phyloP scores from a whole-genome alignment of 2,329 filamentous ascomycete species.

The Dactylonectria estremocensis region DNA sequence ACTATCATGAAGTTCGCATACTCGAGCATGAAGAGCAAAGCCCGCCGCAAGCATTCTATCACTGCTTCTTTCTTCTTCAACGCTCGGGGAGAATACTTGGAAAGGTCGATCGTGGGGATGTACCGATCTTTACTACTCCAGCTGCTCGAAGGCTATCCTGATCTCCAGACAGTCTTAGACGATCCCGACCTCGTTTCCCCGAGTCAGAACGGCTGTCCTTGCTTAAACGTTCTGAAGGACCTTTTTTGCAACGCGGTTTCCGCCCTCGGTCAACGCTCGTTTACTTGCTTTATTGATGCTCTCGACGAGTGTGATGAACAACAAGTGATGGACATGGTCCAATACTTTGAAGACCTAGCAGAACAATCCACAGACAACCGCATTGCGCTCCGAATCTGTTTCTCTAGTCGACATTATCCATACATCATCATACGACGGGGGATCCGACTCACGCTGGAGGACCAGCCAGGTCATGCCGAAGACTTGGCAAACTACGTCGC shows the following conservation, averaged over 20 bases:
- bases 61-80: constrained; percentile 67
- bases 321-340: constrained; percentile 60
- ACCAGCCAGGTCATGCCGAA: constrained; percentile 52
- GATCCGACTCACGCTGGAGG: constrained; percentile 52
- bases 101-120: constrained; percentile 63
- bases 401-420: constrained; percentile 64
- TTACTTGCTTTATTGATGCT: constrained; percentile 53
- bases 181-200: rapidly evolving
- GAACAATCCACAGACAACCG: constrained; percentile 41
- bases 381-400: constrained; percentile 54
- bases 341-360: constrained; percentile 58
- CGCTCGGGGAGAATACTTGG: constrained; percentile 59
- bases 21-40: constrained; percentile 16
- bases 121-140: constrained; percentile 66
- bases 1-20: constrained; percentile 61
- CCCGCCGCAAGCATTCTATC: rapidly evolving
- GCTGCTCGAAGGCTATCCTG: constrained; percentile 54
- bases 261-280: constrained; percentile 17
- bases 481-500: constrained; percentile 55
- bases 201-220: background rate
- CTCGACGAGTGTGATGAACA: constrained; percentile 64
- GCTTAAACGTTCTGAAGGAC: constrained; percentile 36
- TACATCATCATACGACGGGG: constrained; percentile 53
- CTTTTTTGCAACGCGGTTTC: constrained; percentile 42
- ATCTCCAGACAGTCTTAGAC: constrained; percentile 54